Conservation (phyloP, 371 early-diverging fungal genomes). For the Zopfochytrium polystomum region DNA sequence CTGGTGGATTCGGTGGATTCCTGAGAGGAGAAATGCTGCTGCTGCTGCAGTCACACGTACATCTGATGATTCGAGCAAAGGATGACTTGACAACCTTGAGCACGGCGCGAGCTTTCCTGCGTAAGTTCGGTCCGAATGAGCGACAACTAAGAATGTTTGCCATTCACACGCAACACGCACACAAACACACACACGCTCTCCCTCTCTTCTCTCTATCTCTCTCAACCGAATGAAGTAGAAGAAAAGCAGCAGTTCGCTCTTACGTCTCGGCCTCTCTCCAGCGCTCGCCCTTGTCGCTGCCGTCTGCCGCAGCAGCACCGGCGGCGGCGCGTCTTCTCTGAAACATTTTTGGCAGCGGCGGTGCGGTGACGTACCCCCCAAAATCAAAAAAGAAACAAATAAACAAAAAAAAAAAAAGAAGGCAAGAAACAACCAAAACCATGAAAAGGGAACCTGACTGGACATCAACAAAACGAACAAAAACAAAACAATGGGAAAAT, state of each 20-base stretch:
- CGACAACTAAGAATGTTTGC: not conserved
- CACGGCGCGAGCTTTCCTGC: not conserved
- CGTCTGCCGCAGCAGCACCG: not conserved
- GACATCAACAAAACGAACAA: too few relatives aligned
- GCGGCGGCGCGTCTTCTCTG: not conserved
- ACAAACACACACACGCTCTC: too few relatives aligned
- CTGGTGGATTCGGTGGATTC: not conserved
- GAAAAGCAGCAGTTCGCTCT: too few relatives aligned
- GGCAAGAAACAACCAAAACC: too few relatives aligned
- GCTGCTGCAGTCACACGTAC: too few relatives aligned
- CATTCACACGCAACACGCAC: not conserved
- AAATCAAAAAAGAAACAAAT: not conserved
- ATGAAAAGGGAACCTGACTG: too few relatives aligned
- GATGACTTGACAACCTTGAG: not conserved
- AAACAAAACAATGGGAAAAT: too few relatives aligned
- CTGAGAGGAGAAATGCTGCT: not conserved
- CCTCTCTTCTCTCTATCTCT: too few relatives aligned
- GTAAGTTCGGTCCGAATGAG: not conserved
- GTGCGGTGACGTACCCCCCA: too few relatives aligned
- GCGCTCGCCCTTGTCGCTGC: not conserved
- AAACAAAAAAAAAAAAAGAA: too few relatives aligned
- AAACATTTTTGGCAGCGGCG: not conserved
- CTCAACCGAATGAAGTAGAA: too few relatives aligned
- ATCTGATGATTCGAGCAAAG: not conserved
- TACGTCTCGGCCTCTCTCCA: too few relatives aligned